A percentile compares a stretch with the other conserved stretches of the same genome.
These are phyloP conservation scores for Yarrowia divulgata DNA, from an alignment of 805 yeast species.

Conservation along the genomic window DNA sequence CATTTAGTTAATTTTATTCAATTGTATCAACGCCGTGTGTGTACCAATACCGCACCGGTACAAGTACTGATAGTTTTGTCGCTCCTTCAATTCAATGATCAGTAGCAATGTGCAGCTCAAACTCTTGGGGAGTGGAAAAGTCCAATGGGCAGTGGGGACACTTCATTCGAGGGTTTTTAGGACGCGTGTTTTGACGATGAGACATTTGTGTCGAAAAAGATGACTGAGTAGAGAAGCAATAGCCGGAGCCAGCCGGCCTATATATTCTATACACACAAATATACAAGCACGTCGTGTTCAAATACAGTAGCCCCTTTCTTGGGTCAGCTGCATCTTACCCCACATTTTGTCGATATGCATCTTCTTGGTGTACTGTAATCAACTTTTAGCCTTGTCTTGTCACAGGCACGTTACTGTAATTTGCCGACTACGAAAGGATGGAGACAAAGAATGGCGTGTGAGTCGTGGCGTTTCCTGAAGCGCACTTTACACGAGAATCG, in stretches of 20 bases:
- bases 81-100: not conserved
- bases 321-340: constrained; percentile 33
- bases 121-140: constrained; percentile 21
- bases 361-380: not conserved
- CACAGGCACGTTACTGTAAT: constrained; percentile 3
- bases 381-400: constrained; percentile 6
- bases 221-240: no score
- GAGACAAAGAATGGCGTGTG: not conserved
- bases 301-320: constrained; percentile 5
- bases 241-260: not conserved
- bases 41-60: no score
- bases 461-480: no score
- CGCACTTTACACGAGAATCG: no score
- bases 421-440: not conserved
- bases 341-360: constrained; percentile 15
- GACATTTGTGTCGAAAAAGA: not conserved
- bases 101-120: constrained; percentile 16
- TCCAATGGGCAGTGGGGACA: constrained; percentile 27
- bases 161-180: constrained; percentile 21
- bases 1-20: constrained; percentile 8
- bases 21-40: no score
- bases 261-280: not conserved
- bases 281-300: not conserved
- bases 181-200: not conserved
- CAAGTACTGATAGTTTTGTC: not conserved